phyloP scores from a whole-genome alignment of 345 rosid species.

The Zanthoxylum bungeanum region DNA sequence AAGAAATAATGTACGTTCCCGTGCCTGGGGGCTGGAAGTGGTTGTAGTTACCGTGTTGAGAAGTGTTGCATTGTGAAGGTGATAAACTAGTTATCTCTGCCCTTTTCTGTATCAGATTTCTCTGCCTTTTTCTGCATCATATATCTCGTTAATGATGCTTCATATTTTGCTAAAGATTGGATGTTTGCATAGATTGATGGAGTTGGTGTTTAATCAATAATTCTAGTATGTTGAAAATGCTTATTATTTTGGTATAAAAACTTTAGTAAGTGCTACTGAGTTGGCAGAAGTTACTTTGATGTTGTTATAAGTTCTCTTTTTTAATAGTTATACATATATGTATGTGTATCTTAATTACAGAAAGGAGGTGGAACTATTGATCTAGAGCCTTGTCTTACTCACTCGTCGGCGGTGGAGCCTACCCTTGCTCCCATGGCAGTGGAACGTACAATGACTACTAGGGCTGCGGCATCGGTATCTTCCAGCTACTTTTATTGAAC shows the following conservation, averaged over 20 bases:
- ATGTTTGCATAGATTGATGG: conserved; percentile 7
- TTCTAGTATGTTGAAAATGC: neutral
- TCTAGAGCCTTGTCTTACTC: conserved; percentile 93
- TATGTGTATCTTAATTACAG: conserved; percentile 39
- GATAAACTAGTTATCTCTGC: conserved; percentile 14
- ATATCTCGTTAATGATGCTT: neutral
- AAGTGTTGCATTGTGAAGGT: conserved; percentile 99
- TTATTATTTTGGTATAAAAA: neutral
- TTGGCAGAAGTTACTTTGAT: neutral
- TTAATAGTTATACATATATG: neutral
- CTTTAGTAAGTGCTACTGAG: neutral
- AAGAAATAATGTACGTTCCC: conserved; percentile 97
- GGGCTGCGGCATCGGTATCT: conserved; percentile 98
- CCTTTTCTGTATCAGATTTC: conserved; percentile 1
- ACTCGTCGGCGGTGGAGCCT: conserved; percentile 93
- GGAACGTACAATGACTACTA: conserved; percentile 97
- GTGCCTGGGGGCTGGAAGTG: conserved; percentile 99
- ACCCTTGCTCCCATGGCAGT: conserved; percentile 99
- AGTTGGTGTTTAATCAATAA: neutral
- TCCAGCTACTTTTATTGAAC: neutral
- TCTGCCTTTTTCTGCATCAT: conserved; percentile 1
- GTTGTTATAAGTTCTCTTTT: neutral
- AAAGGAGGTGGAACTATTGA: conserved; percentile 97
- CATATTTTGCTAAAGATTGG: neutral
- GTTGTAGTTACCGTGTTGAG: conserved; percentile 93